A percentile compares a stretch with the other conserved stretches of the same genome.
Conservation (phyloP, 1,284 basidiomycete species). For the Bondarzewia mesenterica region DNA sequence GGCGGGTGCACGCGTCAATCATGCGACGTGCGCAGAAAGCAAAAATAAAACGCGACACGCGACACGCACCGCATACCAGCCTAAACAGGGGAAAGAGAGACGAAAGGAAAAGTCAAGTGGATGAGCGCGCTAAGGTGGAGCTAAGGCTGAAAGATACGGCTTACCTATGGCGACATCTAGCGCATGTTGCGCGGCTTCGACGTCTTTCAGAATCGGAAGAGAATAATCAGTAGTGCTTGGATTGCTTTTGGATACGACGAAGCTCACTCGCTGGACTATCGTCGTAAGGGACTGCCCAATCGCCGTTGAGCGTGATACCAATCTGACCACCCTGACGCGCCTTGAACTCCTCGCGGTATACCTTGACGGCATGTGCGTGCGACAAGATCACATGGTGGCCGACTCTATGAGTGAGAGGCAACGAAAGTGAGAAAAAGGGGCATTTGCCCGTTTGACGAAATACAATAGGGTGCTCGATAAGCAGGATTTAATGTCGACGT, state of each 20-base stretch:
- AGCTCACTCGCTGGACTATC: slow-evolving; percentile 52
- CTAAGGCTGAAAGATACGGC: no score
- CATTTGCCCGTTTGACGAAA: neutral
- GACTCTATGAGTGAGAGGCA: slow-evolving; percentile 33
- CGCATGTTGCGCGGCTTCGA: slow-evolving; percentile 57
- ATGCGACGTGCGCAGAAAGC: neutral
- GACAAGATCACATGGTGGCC: slow-evolving; percentile 63
- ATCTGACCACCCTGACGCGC: slow-evolving; percentile 49
- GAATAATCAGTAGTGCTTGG: neutral
- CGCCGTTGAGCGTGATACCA: slow-evolving; percentile 69
- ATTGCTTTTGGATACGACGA: neutral
- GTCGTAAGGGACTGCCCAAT: slow-evolving; percentile 66
- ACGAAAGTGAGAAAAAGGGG: neutral
- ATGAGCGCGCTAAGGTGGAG: slow-evolving; percentile 1
- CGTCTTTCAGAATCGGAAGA: slow-evolving; percentile 32
- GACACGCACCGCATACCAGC: slow-evolving; percentile 51
- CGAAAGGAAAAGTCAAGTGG: slow-evolving; percentile 1
- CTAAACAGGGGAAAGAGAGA: slow-evolving; percentile 25
- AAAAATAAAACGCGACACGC: neutral
- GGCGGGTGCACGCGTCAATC: slow-evolving; percentile 5
- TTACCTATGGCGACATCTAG: slow-evolving; percentile 58
- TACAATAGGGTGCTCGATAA: neutral
- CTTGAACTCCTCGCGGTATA: slow-evolving; percentile 59
- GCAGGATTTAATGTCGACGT: slow-evolving; percentile 18
- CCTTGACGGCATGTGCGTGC: slow-evolving; percentile 57